Evolutionary conservation across 1,284 basidiomycete species (phyloP), one percentile per base, ranked within the genome.

Genomic region (Trametes versicolor): DNA sequence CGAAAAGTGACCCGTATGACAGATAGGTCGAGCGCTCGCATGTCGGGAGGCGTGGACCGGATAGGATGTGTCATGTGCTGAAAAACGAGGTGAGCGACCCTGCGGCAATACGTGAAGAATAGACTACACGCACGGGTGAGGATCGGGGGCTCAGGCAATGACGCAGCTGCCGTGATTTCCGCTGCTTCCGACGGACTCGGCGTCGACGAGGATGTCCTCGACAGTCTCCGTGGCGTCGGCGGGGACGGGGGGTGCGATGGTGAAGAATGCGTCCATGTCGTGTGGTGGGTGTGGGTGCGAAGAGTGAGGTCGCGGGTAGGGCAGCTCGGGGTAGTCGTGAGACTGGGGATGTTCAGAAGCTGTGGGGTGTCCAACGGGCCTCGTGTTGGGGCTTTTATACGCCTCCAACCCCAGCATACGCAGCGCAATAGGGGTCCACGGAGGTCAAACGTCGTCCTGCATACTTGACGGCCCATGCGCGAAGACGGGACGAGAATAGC

Each of bases 201-300:
- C 23, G 56, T 65, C 58, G 48, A 69, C 43, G 60, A 63, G 68
- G 53, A 69, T 58, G 48, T 64, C 63, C 63, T 67, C 65, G 58
- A 62, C 52, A 45, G 65, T 63, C 47, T 54, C 59, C 19, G 54
- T 52, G 62, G 68, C 62, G 60, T 48, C 52, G 27, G 50, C 53
- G 63, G 68, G 68, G 51, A 70, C 37, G 55, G 68, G 58, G 7
- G 68, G 60, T 12, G 68, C 62, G 63, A 70, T 65, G 65, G 59
- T 67, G 68, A 70, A 70, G 66, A 70, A 70, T 19, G 66, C 68
- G 68, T 70, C 62, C 62, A 63, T 63, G 36, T 29, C 39, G n/a
- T 50, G 53, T 34, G n/a, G 51, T 15, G 29, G 19, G 25, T 17
- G 51, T 27, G 41, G 51, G 53, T 45, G 59, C 51, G 43, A 47